Evolutionary conservation across 306 rosid genomes (phyloP).

Genomic region (Begonia fuchsioides): DNA sequence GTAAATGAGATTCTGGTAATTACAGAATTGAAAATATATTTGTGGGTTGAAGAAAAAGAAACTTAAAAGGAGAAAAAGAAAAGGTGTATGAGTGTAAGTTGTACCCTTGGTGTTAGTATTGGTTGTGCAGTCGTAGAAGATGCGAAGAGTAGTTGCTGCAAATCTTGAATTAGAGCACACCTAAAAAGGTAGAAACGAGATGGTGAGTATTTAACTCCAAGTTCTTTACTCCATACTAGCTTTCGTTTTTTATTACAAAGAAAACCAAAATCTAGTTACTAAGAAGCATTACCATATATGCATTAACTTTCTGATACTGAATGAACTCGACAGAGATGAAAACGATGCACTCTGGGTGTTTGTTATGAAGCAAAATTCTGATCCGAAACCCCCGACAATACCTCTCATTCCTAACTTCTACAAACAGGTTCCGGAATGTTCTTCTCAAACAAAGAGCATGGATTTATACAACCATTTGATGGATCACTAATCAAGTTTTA

Average conservation of each 20-base stretch:
- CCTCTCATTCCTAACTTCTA: too few species aligned
- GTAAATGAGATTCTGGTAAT: too few species aligned
- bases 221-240: too few species aligned
- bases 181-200: conserved; percentile 15
- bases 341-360: too few species aligned
- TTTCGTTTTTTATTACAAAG: neutral
- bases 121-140: conserved; percentile 99
- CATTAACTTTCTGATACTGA: neutral
- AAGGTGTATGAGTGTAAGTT: conserved; percentile 8
- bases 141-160: conserved; percentile 86
- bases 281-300: neutral
- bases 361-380: too few species aligned
- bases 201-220: too few species aligned
- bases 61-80: conserved; percentile 7
- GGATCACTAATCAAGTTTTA: too few species aligned
- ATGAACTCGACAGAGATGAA: too few species aligned
- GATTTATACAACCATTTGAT: too few species aligned
- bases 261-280: neutral
- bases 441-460: too few species aligned
- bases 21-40: neutral
- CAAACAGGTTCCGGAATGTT: too few species aligned
- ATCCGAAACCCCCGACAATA: too few species aligned
- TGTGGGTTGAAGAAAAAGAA: neutral
- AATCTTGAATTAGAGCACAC: conserved; percentile 85
- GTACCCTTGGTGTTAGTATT: conserved; percentile 90